Base-by-base conservation (phyloP, 805 yeast species). In the Suhomyces tanzawaensis region DNA sequence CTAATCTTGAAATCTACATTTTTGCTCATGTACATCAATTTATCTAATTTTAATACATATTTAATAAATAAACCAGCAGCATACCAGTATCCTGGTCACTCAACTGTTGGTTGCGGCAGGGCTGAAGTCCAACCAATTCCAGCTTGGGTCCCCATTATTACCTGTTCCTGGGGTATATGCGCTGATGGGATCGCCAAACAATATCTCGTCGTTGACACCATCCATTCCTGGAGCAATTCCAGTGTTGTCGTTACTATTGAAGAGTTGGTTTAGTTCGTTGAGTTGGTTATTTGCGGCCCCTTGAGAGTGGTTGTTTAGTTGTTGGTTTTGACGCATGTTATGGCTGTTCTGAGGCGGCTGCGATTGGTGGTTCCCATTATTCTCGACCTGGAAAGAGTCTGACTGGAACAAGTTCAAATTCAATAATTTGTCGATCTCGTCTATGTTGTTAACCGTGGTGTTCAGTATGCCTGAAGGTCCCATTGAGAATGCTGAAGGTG, bases 111-210 rank as follows among this genome's bases (percentile, higher is more conserved):
- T 13, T 8, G 38, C 21, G 3, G 64, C 45, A 13, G 64, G 60
- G 11, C 57, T 55, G 36, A 64, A 64, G 34, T 66, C 72, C 18
- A 66, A 46, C 72, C 72, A 66, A 47, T 62, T 66, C 69, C 69
- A 66, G 40, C 51, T 56, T 37, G 46, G 48, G 14, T 46, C 40
- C 24, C 32, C 19, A 13, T 36, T 34, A n/a, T 29, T 24, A 18
- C 15, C 25, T n/a, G 28, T 22, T 5, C 12, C 15, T n/a, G 23
- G 15, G 12, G 27, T 7, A 22, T 11, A 16, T 19, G 34, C 7
- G 12, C 12, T 31, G 3, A 13, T 29, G 3, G 48, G 49, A 26
- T 57, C 58, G 37, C 50, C 55, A 19, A 53, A 39, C 38, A 64
- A 49, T 3, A 66, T 50, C 44, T 66, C 70, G 41, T 66, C 70